phyloP scores from a whole-genome alignment of 208 protist species.

The Wallacemonas collosoma region DNA sequence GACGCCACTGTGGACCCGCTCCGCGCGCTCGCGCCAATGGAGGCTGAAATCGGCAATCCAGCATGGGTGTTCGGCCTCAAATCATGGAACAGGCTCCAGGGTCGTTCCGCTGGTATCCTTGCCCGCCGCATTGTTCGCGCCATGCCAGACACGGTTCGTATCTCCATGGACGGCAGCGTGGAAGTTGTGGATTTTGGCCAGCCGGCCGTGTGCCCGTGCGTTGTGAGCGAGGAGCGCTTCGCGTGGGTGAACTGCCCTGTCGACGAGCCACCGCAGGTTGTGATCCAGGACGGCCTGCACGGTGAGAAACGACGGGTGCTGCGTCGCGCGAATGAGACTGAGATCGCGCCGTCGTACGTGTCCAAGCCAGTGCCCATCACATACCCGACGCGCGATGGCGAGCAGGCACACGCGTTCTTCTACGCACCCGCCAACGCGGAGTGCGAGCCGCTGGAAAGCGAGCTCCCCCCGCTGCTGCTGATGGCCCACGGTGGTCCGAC shows the following conservation, averaged over 20 bases:
- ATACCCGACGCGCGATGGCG: slow-evolving; percentile 6
- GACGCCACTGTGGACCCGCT: slow-evolving; percentile 1
- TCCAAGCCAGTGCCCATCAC: slow-evolving; percentile 8
- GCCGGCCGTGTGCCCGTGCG: neutral
- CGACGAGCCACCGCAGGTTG: slow-evolving; percentile 11
- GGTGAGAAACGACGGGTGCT: slow-evolving; percentile 6
- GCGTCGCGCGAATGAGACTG: slow-evolving; percentile 5
- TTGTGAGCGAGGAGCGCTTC: slow-evolving; percentile 7
- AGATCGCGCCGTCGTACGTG: neutral
- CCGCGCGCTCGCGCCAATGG: neutral
- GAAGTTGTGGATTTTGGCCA: slow-evolving; percentile 3
- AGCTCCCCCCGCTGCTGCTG: slow-evolving; percentile 9
- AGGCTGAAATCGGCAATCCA: slow-evolving; percentile 1
- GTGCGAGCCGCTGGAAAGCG: neutral
- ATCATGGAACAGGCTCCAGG: neutral
- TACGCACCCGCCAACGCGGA: slow-evolving; percentile 7
- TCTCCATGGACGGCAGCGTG: neutral
- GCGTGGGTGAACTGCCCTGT: slow-evolving; percentile 8
- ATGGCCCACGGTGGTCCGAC: slow-evolving; percentile 11
- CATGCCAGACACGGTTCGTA: neutral
- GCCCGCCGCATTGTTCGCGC: neutral
- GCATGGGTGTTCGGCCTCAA: slow-evolving; percentile 1
- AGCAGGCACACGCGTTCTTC: slow-evolving; percentile 10
- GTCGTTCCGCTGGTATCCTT: neutral
- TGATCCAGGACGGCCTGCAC: slow-evolving; percentile 15